Evolutionary conservation across 1,284 basidiomycete genomes (phyloP).

Genomic region (Irpex lacteus): DNA sequence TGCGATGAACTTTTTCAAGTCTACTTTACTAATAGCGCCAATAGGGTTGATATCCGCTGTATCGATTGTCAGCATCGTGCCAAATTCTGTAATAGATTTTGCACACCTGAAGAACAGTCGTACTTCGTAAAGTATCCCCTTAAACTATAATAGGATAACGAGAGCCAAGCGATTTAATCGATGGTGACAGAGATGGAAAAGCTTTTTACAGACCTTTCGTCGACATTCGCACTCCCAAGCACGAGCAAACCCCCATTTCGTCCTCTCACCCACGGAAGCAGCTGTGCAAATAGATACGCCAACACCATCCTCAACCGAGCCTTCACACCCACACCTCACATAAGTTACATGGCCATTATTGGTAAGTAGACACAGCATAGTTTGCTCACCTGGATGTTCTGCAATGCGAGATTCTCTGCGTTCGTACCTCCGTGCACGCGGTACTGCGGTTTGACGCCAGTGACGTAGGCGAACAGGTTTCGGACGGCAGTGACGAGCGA

Average conservation of each 20-base stretch:
- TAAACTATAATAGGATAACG: constrained; percentile 50
- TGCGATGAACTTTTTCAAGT: constrained; percentile 93
- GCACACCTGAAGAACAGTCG: constrained; percentile 84
- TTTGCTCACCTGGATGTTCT: constrained; percentile 86
- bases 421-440: constrained; percentile 83
- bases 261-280: constrained; percentile 91
- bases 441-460: constrained; percentile 82
- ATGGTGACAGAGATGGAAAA: background rate
- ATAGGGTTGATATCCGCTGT: constrained; percentile 97
- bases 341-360: no score
- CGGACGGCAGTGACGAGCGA: constrained; percentile 82
- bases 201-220: constrained; percentile 70
- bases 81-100: background rate
- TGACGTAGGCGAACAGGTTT: constrained; percentile 83
- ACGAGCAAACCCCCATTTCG: constrained; percentile 86
- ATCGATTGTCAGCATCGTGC: background rate
- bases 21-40: constrained; percentile 96
- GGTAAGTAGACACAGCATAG: no score
- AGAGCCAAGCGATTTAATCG: background rate
- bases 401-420: constrained; percentile 94
- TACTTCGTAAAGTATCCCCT: constrained; percentile 98
- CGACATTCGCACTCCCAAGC: constrained; percentile 95
- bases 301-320: constrained; percentile 94
- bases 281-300: constrained; percentile 96
- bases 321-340: constrained; percentile 31